Evolutionary conservation across 495 filamentous ascomycete species (phyloP).

Genomic region (Hyaloscypha finlandica): DNA sequence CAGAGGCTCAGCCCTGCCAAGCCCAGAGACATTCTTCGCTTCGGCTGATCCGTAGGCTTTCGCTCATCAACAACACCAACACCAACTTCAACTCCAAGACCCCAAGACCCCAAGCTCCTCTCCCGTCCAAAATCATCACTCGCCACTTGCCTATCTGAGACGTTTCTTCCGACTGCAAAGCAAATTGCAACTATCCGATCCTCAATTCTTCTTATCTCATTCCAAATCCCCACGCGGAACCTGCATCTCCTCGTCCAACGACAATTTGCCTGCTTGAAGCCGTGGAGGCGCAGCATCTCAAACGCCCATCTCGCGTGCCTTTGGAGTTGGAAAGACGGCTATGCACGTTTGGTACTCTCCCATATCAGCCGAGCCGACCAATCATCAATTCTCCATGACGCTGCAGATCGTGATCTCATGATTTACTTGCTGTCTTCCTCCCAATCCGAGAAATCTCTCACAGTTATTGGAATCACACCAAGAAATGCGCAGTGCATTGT

Average conservation of each 20-base stretch:
- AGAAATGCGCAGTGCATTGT: constrained; percentile 1
- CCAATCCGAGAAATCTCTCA: background rate
- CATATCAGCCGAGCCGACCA: background rate
- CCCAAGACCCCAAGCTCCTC: background rate
- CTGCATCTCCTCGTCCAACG: background rate
- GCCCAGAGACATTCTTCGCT: background rate
- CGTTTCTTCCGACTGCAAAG: background rate
- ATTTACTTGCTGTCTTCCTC: background rate
- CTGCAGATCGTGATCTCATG: constrained; percentile 1
- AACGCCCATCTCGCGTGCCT: background rate
- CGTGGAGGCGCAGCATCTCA: constrained; percentile 4
- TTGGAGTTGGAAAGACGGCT: background rate
- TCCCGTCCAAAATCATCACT: background rate
- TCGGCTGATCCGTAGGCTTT: background rate
- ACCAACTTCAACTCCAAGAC: background rate
- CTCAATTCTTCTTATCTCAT: background rate
- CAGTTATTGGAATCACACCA: background rate
- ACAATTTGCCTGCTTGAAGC: background rate
- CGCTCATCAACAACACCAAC: background rate
- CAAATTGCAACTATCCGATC: background rate
- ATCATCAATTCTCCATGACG: background rate
- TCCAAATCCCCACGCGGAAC: background rate
- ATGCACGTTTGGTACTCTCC: background rate
- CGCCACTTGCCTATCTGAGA: constrained; percentile 1
- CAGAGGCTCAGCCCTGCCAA: background rate